Evolutionary conservation across 371 early-diverging fungal species (phyloP), one percentile per base, ranked within the genome.

Genomic region (Saksenaea vasiformis): DNA sequence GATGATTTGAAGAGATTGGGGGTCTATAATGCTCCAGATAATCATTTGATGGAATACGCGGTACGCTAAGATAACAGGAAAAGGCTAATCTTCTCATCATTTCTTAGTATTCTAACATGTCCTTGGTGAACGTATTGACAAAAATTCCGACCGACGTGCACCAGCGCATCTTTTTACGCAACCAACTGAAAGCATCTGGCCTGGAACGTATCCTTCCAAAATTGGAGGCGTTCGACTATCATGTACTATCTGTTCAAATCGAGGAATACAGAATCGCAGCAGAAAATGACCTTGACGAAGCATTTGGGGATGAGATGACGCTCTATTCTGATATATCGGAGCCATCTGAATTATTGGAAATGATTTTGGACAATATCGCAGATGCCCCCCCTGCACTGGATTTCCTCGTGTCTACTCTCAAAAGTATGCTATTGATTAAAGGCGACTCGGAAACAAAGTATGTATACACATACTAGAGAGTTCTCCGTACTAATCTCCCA

Each of bases 121-220:
- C 94, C 17, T 76, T 95, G 39, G 80, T 94, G 61, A 95, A 95
- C 68, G 87, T 90, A 1, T 64, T 95, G 0, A 85, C 91, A 0
- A 86, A 85, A 60, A 86, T 91, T 3, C 87, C 88, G 3, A 80
- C 87, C 35, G 88, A 91, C 38, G 82, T 90, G 8, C 87, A 90
- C 43, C 65, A 86, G 39, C 85, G 95, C 36, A 85, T 90, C 41
- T 88, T 92, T 61, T 75, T 92, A 56, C 79, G 95, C 57, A 90
- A 87, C 62, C 90, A 93, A 65, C 68, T 94, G 53, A 81, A 86
- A 19, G 84, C 87, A 0, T 85, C 87, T 62, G 92, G 93, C 0
- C 60, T 93, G 43, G 70, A 74, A 54, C 62, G 67, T 2, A 61
- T 81, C 11, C 39, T 81, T 80, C 85, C 77, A 8, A 92, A 92